Conservation (phyloP, 106 monocot genomes). For the Dendrobium officinale region DNA sequence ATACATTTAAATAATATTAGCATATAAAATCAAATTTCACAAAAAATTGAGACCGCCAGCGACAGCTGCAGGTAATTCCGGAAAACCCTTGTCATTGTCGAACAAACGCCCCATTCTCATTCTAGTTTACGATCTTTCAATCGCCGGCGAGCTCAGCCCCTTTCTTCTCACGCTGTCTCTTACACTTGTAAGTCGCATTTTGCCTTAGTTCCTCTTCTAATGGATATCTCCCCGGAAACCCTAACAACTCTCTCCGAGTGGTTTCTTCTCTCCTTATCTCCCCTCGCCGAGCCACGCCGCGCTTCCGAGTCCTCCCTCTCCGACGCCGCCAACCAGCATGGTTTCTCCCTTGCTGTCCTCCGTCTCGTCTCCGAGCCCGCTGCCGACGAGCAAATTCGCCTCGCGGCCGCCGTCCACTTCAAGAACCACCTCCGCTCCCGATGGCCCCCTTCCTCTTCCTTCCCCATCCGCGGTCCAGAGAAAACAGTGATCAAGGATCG, state of each 20-base stretch:
- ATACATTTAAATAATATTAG: too few relatives aligned
- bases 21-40: too few relatives aligned
- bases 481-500: constrained; percentile 61
- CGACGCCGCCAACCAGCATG: constrained; percentile 37
- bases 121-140: background rate
- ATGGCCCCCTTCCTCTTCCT: constrained; percentile 12
- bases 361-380: constrained; percentile 44
- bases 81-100: background rate
- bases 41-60: too few relatives aligned
- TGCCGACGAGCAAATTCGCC: constrained; percentile 44
- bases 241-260: constrained; percentile 57
- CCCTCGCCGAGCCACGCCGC: constrained; percentile 58
- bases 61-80: too few relatives aligned
- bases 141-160: background rate
- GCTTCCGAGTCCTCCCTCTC: constrained; percentile 60
- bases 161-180: too few relatives aligned
- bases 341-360: constrained; percentile 70
- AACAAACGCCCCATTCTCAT: background rate
- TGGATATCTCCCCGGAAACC: constrained; percentile 40
- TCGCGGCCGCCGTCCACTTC: constrained; percentile 50
- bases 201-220: background rate
- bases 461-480: constrained; percentile 42
- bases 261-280: constrained; percentile 79
- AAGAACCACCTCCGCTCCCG: constrained; percentile 27
- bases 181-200: background rate